Evolutionary conservation across 2,329 filamentous ascomycete species (phyloP), one percentile per base, ranked within the genome.

Genomic region (Pseudocercospora eumusae): DNA sequence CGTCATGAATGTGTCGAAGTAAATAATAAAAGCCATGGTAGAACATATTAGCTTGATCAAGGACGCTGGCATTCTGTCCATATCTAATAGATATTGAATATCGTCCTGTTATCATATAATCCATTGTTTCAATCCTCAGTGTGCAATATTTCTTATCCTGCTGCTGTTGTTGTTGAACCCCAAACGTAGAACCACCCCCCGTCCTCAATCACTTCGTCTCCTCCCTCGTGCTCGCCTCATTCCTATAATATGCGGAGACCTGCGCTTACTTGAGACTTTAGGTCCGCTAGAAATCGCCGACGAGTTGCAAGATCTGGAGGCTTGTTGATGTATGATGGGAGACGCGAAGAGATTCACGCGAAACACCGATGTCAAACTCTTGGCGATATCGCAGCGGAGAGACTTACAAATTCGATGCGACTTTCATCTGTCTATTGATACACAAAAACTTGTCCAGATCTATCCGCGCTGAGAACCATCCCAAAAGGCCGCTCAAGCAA

Each of bases 391-490:
- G n/a, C n/a, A n/a, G n/a, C n/a, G n/a, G n/a, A n/a, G n/a, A n/a
- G n/a, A n/a, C n/a, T 21, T 4, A 47, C 13, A 10, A 25, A 1
- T 11, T 13, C 20, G 20, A 8, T 47, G 13, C 10, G 44, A 47
- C 5, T 15, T 13, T 3, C 1, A 47, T 47, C 53, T 55, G 23
- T 47, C 53, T 55, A 88, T 73, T 85, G 84, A 74, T 86, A 96
- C 57, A 97, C 88, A 81, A 95, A 96, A 50, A 98, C 87, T 74
- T 93, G 88, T 0, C 95, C 95, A 42, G 88, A 90, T 69, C 93
- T 83, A 80, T 99, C 95, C 58, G 90, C 93, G 68, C 90, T 96
- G 55, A 98, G 83, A 33, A 93, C 89, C 91, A 98, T 97, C 4
- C 89, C 90, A 75, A 96, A 97, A 23, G 95, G 95, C 66, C 86